phyloP scores from a whole-genome alignment of 306 rosid genomes.

The Vicia faba region DNA sequence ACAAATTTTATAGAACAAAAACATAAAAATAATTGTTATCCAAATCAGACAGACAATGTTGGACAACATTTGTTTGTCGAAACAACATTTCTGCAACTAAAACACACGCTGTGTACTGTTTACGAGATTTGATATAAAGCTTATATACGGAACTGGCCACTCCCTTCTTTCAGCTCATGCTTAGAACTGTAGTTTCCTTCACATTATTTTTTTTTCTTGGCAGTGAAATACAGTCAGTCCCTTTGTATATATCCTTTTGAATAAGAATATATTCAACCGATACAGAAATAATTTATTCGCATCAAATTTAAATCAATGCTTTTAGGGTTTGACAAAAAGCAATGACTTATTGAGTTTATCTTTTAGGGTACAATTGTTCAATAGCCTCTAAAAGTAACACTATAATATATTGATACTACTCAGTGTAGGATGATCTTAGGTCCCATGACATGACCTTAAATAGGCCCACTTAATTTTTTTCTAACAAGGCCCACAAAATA shows the following conservation, averaged over 20 bases:
- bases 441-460: background rate
- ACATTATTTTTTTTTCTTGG: background rate
- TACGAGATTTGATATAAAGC: background rate
- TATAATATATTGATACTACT: background rate
- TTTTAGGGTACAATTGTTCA: background rate
- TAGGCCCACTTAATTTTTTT: background rate
- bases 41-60: too few species aligned
- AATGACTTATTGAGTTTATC: background rate
- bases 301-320: background rate
- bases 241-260: too few species aligned
- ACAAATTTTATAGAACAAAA: too few species aligned
- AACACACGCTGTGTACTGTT: background rate
- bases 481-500: background rate
- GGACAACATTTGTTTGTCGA: background rate
- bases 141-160: background rate
- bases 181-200: background rate
- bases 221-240: background rate
- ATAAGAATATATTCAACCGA: too few species aligned
- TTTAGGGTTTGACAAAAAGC: background rate
- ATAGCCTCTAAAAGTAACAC: background rate
- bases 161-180: background rate
- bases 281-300: too few species aligned
- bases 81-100: background rate
- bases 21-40: too few species aligned
- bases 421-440: background rate